Percentiles rank a stretch among this genome's conserved stretches.
Evolutionary conservation across 352 stramenopile genomes (phyloP).

Genomic region (Phytophthora hibernalis): DNA sequence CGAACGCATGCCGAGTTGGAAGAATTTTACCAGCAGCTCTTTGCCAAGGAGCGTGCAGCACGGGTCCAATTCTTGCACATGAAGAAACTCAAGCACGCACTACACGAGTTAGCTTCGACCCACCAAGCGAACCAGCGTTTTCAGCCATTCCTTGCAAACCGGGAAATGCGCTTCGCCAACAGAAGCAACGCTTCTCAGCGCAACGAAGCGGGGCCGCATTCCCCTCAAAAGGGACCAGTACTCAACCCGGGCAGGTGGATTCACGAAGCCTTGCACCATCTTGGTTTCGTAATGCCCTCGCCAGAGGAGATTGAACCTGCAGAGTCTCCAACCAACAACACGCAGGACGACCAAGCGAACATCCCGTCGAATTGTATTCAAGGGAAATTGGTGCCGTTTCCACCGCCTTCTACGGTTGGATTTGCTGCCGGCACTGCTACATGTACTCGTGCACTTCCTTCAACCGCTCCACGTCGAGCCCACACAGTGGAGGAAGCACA

Average conservation of each 20-base stretch:
- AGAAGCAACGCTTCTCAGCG: constrained; percentile 6
- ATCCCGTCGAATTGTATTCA: constrained; percentile 40
- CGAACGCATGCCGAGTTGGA: constrained; percentile 52
- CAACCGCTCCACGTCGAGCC: constrained; percentile 2
- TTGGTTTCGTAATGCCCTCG: constrained; percentile 46
- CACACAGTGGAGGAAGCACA: not conserved
- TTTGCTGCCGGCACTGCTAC: constrained; percentile 1
- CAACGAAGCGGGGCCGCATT: constrained; percentile 6
- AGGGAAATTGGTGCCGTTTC: constrained; percentile 45
- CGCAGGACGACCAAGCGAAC: constrained; percentile 22
- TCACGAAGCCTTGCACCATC: constrained; percentile 47
- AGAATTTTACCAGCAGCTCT: constrained; percentile 52
- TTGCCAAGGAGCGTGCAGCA: constrained; percentile 67
- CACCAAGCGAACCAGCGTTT: constrained; percentile 70
- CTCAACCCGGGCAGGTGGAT: constrained; percentile 36
- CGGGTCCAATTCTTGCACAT: constrained; percentile 72
- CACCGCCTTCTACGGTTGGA: constrained; percentile 17
- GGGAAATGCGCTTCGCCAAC: constrained; percentile 44
- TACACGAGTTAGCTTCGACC: constrained; percentile 57
- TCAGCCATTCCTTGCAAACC: constrained; percentile 43
- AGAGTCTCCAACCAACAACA: not conserved
- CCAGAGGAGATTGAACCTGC: constrained; percentile 2
- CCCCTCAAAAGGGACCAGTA: constrained; percentile 10
- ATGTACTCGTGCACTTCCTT: constrained; percentile 30
- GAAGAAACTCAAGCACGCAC: constrained; percentile 76